These are phyloP conservation scores for Martiniozyma abietophila DNA, from an alignment of 805 yeast genomes.

Conservation along the genomic window DNA sequence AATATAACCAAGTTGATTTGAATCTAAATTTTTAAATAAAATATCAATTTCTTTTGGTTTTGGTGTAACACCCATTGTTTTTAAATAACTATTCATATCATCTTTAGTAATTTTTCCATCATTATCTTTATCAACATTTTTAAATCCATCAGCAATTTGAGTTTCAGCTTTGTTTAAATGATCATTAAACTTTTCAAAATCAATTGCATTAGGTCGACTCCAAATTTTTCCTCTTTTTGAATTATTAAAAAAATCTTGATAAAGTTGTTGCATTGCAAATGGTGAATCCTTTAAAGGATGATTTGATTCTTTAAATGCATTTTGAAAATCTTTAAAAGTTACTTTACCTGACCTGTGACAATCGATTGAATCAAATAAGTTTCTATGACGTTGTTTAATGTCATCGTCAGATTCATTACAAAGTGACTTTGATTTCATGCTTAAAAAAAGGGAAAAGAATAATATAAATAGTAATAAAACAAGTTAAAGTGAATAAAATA, in stretches of 20 bases:
- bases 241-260: slow-evolving; percentile 35
- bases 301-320: slow-evolving; percentile 36
- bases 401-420: slow-evolving; percentile 17
- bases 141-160: slow-evolving; percentile 63
- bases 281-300: slow-evolving; percentile 61
- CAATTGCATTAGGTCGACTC: slow-evolving; percentile 33
- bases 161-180: slow-evolving; percentile 61
- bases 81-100: slow-evolving; percentile 62
- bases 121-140: slow-evolving; percentile 55
- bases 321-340: slow-evolving; percentile 37
- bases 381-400: slow-evolving; percentile 27
- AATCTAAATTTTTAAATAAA: slow-evolving; percentile 49
- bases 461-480: too few relatives aligned
- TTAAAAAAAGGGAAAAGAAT: too few relatives aligned
- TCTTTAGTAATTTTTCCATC: slow-evolving; percentile 61
- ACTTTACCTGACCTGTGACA: slow-evolving; percentile 37
- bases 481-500: too few relatives aligned
- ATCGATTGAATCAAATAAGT: slow-evolving; percentile 38
- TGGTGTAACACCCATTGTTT: slow-evolving; percentile 44
- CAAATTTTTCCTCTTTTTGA: slow-evolving; percentile 6
- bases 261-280: slow-evolving; percentile 48
- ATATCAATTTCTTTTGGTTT: slow-evolving; percentile 42
- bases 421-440: too few relatives aligned
- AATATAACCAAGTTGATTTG: slow-evolving; percentile 52
- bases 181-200: slow-evolving; percentile 54